Conservation (phyloP, 2,329 filamentous ascomycete genomes). For the Fusarium sarcochroum region DNA sequence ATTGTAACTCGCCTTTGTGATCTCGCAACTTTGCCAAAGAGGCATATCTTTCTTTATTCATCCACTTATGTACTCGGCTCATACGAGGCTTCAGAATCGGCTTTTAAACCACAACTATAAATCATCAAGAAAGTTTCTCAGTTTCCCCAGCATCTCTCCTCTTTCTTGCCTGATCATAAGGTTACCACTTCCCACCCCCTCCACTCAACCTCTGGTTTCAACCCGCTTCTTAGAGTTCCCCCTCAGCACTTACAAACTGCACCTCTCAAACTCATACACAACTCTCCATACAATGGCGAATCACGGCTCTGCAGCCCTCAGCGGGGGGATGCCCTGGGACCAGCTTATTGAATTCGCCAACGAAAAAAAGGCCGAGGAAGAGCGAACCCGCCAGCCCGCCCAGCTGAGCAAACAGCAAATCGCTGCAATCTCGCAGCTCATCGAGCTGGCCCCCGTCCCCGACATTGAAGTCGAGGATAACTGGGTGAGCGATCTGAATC, state of each 20-base stretch:
- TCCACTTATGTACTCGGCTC: background rate
- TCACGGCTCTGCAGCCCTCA: background rate
- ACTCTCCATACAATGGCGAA: slow-evolving; percentile 11
- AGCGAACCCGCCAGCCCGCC: slow-evolving; percentile 47
- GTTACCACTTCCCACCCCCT: background rate
- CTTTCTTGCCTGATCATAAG: slow-evolving; percentile 4
- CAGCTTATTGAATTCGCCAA: slow-evolving; percentile 37
- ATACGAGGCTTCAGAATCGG: slow-evolving; percentile 1
- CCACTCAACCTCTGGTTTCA: slow-evolving; percentile 5
- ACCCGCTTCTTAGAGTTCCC: background rate
- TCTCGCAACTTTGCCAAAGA: background rate
- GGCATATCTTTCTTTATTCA: slow-evolving; percentile 6
- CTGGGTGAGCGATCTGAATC: slow-evolving; percentile 50
- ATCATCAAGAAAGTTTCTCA: background rate
- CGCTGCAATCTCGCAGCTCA: slow-evolving; percentile 58
- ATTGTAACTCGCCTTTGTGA: slow-evolving; percentile 32
- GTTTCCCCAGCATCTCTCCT: background rate
- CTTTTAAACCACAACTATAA: slow-evolving; percentile 20
- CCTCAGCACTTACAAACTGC: slow-evolving; percentile 1
- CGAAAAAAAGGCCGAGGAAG: slow-evolving; percentile 34
- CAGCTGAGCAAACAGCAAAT: slow-evolving; percentile 57
- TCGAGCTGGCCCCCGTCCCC: slow-evolving; percentile 43
- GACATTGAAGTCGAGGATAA: slow-evolving; percentile 50
- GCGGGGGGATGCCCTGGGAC: slow-evolving; percentile 34
- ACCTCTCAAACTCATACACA: background rate